Evolutionary conservation across 2,329 filamentous ascomycete species (phyloP).

Genomic region (Tolypocladium guangdongense): DNA sequence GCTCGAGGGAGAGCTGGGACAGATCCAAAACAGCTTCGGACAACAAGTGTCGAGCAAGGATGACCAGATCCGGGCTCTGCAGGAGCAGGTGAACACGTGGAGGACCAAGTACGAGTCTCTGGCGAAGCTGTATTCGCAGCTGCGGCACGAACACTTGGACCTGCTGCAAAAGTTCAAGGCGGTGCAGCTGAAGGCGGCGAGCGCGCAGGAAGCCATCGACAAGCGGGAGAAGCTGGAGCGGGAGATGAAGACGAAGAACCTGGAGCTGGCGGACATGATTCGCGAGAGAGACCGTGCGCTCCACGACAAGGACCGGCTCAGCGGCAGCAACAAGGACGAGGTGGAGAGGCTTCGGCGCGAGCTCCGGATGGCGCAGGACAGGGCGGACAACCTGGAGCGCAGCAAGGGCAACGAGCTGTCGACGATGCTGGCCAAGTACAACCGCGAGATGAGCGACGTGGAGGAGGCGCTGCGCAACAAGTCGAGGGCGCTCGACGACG

Average conservation of each 20-base stretch:
- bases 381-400: constrained; percentile 83
- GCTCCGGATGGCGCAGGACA: constrained; percentile 81
- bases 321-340: constrained; percentile 82
- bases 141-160: constrained; percentile 90
- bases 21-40: constrained; percentile 71
- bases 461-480: constrained; percentile 88
- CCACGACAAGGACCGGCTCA: constrained; percentile 83
- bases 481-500: constrained; percentile 74
- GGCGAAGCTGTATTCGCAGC: constrained; percentile 92
- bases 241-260: constrained; percentile 97
- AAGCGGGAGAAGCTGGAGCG: constrained; percentile 88
- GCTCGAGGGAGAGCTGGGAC: constrained; percentile 73
- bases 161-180: constrained; percentile 92
- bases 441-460: constrained; percentile 91
- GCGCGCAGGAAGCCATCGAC: constrained; percentile 93
- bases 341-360: constrained; percentile 91
- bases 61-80: constrained; percentile 82
- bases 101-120: constrained; percentile 92
- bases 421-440: constrained; percentile 89
- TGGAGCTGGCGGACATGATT: constrained; percentile 99
- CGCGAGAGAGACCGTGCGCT: constrained; percentile 86
- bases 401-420: constrained; percentile 93
- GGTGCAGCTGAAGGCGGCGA: constrained; percentile 91
- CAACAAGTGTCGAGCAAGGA: constrained; percentile 85
- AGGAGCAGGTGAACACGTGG: constrained; percentile 98